Percentiles rank a stretch among this genome's conserved stretches.
Evolutionary conservation across 345 rosid genomes (phyloP).

Genomic region (Aurinia saxatilis): DNA sequence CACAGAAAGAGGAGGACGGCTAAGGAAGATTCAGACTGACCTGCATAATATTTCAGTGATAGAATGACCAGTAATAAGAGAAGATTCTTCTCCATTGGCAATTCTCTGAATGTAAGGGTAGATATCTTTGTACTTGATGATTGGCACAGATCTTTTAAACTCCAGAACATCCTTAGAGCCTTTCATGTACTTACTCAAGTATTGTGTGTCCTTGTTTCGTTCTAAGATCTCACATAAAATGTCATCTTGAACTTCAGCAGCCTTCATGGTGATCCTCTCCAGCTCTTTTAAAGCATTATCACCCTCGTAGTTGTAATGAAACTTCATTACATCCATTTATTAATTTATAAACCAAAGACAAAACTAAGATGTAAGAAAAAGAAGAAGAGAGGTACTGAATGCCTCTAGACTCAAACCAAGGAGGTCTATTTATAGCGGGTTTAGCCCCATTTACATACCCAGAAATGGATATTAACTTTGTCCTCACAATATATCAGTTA

Average conservation of each 20-base stretch:
- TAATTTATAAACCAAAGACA: neutral
- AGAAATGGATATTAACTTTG: slow-evolving; percentile 18
- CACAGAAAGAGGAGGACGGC: slow-evolving; percentile 5
- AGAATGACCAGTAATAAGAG: slow-evolving; percentile 60
- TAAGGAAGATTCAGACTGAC: slow-evolving; percentile 56
- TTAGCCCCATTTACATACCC: slow-evolving; percentile 11
- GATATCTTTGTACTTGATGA: slow-evolving; percentile 76
- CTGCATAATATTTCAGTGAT: slow-evolving; percentile 85
- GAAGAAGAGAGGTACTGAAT: slow-evolving; percentile 13
- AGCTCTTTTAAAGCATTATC: slow-evolving; percentile 39
- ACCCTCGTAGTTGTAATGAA: slow-evolving; percentile 14
- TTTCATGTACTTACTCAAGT: slow-evolving; percentile 44
- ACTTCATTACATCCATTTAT: slow-evolving; percentile 19
- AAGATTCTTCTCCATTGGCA: slow-evolving; percentile 64
- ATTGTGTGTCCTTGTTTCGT: slow-evolving; percentile 51
- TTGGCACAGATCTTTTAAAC: slow-evolving; percentile 61
- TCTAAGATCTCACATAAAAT: slow-evolving; percentile 49
- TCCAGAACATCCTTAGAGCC: slow-evolving; percentile 37
- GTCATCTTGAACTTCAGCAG: slow-evolving; percentile 46
- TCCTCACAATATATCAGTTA: slow-evolving; percentile 14
- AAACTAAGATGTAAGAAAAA: neutral
- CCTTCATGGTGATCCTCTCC: slow-evolving; percentile 68
- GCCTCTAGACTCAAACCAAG: slow-evolving; percentile 17
- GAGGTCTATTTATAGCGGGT: slow-evolving; percentile 23
- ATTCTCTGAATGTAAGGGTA: slow-evolving; percentile 64